Evolutionary conservation across 2,329 filamentous ascomycete species (phyloP).

Genomic region (Cucurbitaria berberidis): DNA sequence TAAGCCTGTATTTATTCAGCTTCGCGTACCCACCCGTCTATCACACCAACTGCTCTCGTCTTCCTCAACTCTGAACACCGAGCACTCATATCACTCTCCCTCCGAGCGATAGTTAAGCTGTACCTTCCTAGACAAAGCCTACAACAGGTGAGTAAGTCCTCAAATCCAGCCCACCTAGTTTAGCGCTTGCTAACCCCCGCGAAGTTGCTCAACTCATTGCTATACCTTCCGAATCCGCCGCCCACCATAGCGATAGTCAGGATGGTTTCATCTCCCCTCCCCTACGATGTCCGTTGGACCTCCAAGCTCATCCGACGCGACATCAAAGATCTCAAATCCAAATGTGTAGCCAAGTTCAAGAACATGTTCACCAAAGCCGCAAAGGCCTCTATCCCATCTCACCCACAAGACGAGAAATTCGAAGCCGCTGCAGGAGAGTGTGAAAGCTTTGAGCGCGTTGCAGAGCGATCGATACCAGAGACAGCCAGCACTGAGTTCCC

Average conservation of each 20-base stretch:
- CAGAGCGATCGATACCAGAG: not conserved
- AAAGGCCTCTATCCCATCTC: not conserved
- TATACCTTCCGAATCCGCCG: not conserved
- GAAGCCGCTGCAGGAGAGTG: not conserved
- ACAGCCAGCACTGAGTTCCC: not conserved
- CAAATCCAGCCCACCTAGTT: not conserved
- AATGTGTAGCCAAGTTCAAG: constrained; percentile 6
- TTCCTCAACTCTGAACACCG: not conserved
- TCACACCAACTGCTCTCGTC: no score
- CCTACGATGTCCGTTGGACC: constrained; percentile 15
- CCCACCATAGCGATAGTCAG: not conserved
- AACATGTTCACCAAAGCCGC: not conserved
- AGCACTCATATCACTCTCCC: not conserved
- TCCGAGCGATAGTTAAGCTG: not conserved
- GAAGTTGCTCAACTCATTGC: not conserved
- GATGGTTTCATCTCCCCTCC: constrained; percentile 3
- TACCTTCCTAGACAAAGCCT: not conserved
- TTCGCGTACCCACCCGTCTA: no score
- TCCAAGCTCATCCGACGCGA: constrained; percentile 27
- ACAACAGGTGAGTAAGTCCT: not conserved
- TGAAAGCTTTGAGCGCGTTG: not conserved
- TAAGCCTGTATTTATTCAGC: no score
- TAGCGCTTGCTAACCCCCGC: not conserved
- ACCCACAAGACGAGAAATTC: not conserved
- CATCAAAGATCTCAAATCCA: constrained; percentile 14